These are phyloP conservation scores for Acanthamoeba healyi DNA, from an alignment of 208 protist species.

Conservation along the genomic window DNA sequence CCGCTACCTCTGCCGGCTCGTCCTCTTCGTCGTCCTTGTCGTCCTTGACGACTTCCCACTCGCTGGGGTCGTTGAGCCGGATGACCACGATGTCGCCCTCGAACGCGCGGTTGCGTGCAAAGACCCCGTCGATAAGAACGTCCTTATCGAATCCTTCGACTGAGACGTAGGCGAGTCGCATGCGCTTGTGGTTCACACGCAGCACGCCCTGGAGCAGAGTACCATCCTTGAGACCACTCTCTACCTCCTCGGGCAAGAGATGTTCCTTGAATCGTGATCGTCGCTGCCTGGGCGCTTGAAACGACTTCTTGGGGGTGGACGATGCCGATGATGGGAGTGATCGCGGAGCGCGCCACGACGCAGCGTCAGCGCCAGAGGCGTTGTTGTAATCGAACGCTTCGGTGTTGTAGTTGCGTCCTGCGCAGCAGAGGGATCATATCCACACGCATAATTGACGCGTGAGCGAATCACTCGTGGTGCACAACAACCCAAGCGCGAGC, in stretches of 20 bases:
- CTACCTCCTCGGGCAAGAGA: constrained; percentile 40
- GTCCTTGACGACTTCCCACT: constrained; percentile 68
- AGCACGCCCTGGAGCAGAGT: constrained; percentile 68
- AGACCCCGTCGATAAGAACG: constrained; percentile 77
- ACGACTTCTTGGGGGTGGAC: not conserved
- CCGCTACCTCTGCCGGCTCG: no score
- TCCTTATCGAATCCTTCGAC: constrained; percentile 80
- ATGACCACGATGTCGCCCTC: constrained; percentile 84
- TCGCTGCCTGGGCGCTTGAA: not conserved
- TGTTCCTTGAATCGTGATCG: constrained; percentile 60
- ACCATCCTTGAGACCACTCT: constrained; percentile 69
- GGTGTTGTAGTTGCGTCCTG: not conserved
- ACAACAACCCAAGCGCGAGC: no score
- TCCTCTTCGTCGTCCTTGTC: constrained; percentile 69
- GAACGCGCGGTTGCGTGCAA: constrained; percentile 83
- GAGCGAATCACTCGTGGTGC: not conserved
- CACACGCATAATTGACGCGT: no score
- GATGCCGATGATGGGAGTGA: not conserved
- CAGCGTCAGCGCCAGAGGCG: not conserved
- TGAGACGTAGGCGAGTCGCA: constrained; percentile 81
- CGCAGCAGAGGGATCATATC: not conserved
- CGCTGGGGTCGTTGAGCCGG: constrained; percentile 66
- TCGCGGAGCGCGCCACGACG: not conserved
- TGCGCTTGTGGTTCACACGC: constrained; percentile 81
- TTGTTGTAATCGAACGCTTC: constrained; percentile 5